Evolutionary conservation across 768 basidiomycete species (phyloP), one percentile per base, ranked within the genome.

Genomic region (Crucibulum laeve): DNA sequence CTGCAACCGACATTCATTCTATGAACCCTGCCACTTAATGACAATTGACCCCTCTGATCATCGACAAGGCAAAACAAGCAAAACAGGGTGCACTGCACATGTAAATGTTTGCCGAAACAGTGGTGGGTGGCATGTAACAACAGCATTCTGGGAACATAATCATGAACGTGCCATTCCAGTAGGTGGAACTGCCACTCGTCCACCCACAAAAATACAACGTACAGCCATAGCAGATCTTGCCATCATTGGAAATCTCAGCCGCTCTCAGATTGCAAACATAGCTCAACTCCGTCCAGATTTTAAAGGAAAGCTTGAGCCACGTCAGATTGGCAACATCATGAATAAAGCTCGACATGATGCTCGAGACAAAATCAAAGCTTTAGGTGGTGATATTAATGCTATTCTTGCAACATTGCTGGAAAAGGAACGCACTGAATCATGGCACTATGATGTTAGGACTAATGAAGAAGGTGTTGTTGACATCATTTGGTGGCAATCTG

Each of bases 81-180:
- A 44, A 30, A 52, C 46, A 8, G 40, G 52, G 24, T 63, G 60
- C 40, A 5, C 7, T 3, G 57, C 53, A 5, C 56, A 54, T 42
- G 52, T 56, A 25, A 61, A 60, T 32, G 19, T 59, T 21, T 40
- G 33, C 34, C 40, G 44, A 3, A 18, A 40, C 2, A 14, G 21
- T 1, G 43, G 24, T 1, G 30, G 36, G 11, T 61, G 53, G 51
- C 21, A 30, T 8, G 38, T 60, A 19, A 48, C 54, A 2, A 1
- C 42, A 5, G 40, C 46, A 14, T 41, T 47, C 4, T 52, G 36
- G 26, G 32, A 40, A 1, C 64, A 66, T 34, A 62, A 64, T 38
- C 62, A 66, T 44, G 38, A 26, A 6, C 61, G 39, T 13, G 32
- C 42, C 5, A 46, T 61, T 39, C 56, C 53, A 0, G 33, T 24